These are phyloP conservation scores for Pseudogymnoascus sp. DNA, from an alignment of 2,329 filamentous ascomycete species.

Conservation along the genomic window DNA sequence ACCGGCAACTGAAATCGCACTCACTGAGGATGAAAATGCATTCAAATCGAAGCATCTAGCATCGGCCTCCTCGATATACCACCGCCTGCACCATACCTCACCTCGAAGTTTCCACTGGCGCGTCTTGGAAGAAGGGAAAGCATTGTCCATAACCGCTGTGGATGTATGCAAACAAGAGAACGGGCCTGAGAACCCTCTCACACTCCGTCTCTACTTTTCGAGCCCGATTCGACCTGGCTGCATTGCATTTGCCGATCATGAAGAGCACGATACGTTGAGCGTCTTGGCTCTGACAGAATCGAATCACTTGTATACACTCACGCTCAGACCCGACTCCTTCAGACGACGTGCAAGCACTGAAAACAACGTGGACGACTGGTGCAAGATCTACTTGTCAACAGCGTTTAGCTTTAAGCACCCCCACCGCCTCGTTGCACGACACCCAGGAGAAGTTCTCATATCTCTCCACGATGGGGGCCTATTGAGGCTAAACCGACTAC, in stretches of 20 bases:
- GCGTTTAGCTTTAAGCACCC: slow-evolving; percentile 69
- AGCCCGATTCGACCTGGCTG: slow-evolving; percentile 66
- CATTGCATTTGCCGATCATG: slow-evolving; percentile 71
- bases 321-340: slow-evolving; percentile 76
- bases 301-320: slow-evolving; percentile 76
- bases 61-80: slow-evolving; percentile 72
- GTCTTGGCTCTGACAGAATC: slow-evolving; percentile 71
- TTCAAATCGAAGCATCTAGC: slow-evolving; percentile 69
- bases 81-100: slow-evolving; percentile 64
- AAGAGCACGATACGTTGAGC: slow-evolving; percentile 67
- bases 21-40: slow-evolving; percentile 58
- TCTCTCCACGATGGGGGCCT: slow-evolving; percentile 73
- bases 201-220: slow-evolving; percentile 69
- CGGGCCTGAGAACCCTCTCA: slow-evolving; percentile 61
- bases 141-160: slow-evolving; percentile 73
- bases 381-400: slow-evolving; percentile 64
- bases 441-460: slow-evolving; percentile 64
- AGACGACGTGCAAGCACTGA: slow-evolving; percentile 60
- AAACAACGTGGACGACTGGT: slow-evolving; percentile 64
- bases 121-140: slow-evolving; percentile 67
- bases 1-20: slow-evolving; percentile 30
- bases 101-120: slow-evolving; percentile 89
- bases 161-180: slow-evolving; percentile 66
- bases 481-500: slow-evolving; percentile 57
- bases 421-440: slow-evolving; percentile 70